phyloP scores from a whole-genome alignment of 2,329 filamentous ascomycete genomes.

The Lasiodiplodia citricola region DNA sequence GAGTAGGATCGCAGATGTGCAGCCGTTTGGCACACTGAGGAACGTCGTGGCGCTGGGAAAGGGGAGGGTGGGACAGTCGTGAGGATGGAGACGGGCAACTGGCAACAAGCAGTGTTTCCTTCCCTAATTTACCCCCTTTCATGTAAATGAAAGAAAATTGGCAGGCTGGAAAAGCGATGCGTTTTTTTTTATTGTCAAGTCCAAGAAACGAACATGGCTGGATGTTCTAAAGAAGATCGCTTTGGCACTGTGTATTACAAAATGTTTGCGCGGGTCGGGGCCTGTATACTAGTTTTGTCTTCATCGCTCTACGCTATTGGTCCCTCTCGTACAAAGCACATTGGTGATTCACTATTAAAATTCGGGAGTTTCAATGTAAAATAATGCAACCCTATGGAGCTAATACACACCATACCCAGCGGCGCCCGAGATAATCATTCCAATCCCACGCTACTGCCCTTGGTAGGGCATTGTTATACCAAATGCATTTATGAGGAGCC shows the following conservation, averaged over 20 bases:
- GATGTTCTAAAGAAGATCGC: no score
- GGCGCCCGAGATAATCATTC: neutral
- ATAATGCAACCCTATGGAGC: neutral
- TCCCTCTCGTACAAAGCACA: no score
- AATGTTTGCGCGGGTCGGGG: no score
- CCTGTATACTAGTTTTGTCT: no score
- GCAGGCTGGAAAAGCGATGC: no score
- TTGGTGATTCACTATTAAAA: no score
- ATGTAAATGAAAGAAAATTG: no score
- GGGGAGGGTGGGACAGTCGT: slow-evolving; percentile 11
- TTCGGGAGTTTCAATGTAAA: neutral
- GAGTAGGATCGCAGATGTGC: slow-evolving; percentile 80
- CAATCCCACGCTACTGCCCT: neutral
- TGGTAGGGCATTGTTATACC: neutral
- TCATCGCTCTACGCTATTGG: no score
- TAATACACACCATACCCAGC: neutral
- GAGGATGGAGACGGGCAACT: neutral
- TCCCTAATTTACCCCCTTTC: neutral
- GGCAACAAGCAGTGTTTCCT: neutral
- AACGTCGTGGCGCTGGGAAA: slow-evolving; percentile 53
- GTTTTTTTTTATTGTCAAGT: no score
- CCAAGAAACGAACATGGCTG: no score
- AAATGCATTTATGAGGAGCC: neutral
- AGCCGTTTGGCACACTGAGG: slow-evolving; percentile 86
- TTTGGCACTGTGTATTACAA: no score